Evolutionary conservation across 2,329 filamentous ascomycete species (phyloP), one percentile per base, ranked within the genome.

Genomic region (Myotisia sp.): DNA sequence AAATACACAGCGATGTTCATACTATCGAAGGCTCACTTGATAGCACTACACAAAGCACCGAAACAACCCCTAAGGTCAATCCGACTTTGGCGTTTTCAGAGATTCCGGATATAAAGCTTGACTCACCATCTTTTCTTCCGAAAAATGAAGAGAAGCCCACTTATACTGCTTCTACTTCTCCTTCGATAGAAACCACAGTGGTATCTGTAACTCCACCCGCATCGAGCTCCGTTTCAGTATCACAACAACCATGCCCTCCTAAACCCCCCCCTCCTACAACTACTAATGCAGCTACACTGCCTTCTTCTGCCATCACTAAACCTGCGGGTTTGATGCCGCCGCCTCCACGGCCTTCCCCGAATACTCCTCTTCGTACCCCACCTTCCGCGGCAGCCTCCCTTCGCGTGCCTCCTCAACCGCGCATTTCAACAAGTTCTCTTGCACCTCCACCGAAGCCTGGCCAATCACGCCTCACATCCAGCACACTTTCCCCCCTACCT

Each of bases 351-450:
- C 45, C 44, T 18, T 43, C 41, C 17, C 42, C 43, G 33, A 37
- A 30, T 16, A 26, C 39, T 14, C 48, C 55, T 21, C 50, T 63
- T 17, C 51, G 51, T 6, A 54, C 60, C 26, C 60, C 61, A 5
- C 61, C 60, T 5, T 64, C 63, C 5, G 50, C 58, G 10, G 62
- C 63, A 7, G 50, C 60, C 8, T 52, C 54, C 8, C 52, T 62
- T n/a, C 59, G 62, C 24, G 55, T 49, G 3, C 55, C 57, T 8
- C 47, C 49, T 2, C 62, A 59, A 6, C 27, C 32, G 14, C 39
- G 59, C 55, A 60, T 16, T 47, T 60, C 33, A 55, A 37, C 58
- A 42, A 57, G 51, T 44, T 59, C 58, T 30, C 54, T 64, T 10
- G 51, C 58, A 26, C 54, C 65, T 6, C 47, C 48, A 5, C 29